These are phyloP conservation scores for Oenanthe sinensis DNA, from an alignment of 129 eudicot genomes.

Conservation along the genomic window DNA sequence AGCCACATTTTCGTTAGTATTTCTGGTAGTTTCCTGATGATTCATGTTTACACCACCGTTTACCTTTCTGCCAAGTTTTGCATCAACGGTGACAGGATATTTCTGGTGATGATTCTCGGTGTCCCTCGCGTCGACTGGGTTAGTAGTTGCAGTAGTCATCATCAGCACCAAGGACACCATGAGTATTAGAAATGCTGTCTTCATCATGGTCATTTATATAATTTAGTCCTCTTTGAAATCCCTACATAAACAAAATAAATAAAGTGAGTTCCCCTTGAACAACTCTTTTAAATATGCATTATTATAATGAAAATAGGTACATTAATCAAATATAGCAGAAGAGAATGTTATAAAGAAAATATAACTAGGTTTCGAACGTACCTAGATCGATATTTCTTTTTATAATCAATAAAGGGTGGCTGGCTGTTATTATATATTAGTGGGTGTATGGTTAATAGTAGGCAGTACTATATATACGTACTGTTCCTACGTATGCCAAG, in stretches of 20 bases:
- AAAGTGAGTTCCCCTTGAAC: not conserved
- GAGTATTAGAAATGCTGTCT: not conserved
- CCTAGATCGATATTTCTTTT: not conserved
- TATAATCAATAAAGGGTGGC: not conserved
- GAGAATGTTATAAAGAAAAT: no score
- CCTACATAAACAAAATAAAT: not conserved
- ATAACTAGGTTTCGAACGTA: not conserved
- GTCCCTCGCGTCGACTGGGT: not conserved
- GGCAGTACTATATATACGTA: not conserved
- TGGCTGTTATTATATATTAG: not conserved
- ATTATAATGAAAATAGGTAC: no score
- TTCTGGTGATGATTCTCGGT: not conserved
- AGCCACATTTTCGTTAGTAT: not conserved
- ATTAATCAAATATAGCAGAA: no score
- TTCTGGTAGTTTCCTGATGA: not conserved
- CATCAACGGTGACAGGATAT: not conserved
- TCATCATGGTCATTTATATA: not conserved
- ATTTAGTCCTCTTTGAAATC: not conserved
- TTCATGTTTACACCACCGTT: not conserved
- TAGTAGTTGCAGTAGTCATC: not conserved
- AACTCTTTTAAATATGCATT: not conserved
- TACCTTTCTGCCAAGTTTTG: slow-evolving; percentile 6
- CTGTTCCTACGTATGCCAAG: no score
- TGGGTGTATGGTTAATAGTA: no score
- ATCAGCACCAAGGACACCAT: not conserved